Base-by-base conservation (phyloP, 257 asterid genomes). In the Capsicum rhomboideum region DNA sequence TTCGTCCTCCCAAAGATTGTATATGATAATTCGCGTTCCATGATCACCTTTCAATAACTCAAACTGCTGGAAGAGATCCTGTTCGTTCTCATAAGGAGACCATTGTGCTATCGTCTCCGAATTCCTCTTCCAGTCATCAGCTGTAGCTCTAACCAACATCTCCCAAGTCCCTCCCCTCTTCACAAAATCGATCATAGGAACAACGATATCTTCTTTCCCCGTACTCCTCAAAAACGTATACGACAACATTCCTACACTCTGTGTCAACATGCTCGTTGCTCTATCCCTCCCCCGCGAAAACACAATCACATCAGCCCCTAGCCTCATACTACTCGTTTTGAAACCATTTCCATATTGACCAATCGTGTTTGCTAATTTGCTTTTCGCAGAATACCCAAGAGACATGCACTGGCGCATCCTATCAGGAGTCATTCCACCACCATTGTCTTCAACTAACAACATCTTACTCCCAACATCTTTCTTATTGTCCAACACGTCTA, bases 261-360 rank as follows among this genome's bases (percentile, higher is more conserved):
- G 97, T 46, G 94, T 95, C 55, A 89, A n/a, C 52, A 92, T 92
- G 44, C 83, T 91, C 89, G 90, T 92, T 67, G 46, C 78, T 46
- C 88, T 91, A n/a, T 90, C 80, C 68, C 83, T 89, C 8, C 91
- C 97, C 29, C 40, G 92, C 3, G 98, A 91, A 87, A 95, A 93
- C 75, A 93, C 98, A 77, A 95, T 88, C 56, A 93, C 98, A 86
- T 92, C 98, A 18, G 95, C 98, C n/a, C 98, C 98, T 10, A 95
- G 93, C 88, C 98, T 90, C 98, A 95, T 95, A 10, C 96, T 93
- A 81, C 98, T 95, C 2, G 98, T 92, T 88, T 95, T 92, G 53
- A 95, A 95, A 40, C 98, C 98, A 79, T 95, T 95, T 68, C 98
- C 98, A 91, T 95, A 96, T 87, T 96, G 99, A 23, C 99, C 98